Evolutionary conservation across 345 rosid species (phyloP), one percentile per base, ranked within the genome.

Genomic region (Mercurialis annua): DNA sequence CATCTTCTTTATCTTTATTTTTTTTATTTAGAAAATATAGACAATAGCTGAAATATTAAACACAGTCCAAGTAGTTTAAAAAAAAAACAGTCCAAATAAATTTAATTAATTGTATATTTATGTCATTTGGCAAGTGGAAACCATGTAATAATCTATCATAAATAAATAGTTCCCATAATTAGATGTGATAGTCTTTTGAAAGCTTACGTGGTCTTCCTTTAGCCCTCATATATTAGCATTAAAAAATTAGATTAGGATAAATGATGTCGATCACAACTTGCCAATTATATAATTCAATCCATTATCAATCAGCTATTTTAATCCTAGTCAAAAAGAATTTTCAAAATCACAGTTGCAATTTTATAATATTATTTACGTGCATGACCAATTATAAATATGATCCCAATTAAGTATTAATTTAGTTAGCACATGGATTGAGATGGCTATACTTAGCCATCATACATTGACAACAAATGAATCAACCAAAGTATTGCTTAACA

Each of bases 191-290:
- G 60, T 43, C 4, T 20, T 33, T n/a, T 21, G 17, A 24, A 6
- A 34, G 53, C 26, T 67, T 21, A 62, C 67, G 72, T 71, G 76
- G 76, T 67, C 54, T 29, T 59, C 10, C 30, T 30, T n/a, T 51
- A 20, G n/a, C 44, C 20, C 68, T 7, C 16, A 12, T 10, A n/a
- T 14, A 18, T 30, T 43, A 8, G 18, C 10, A 36, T 10, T 52
- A 46, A 64, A 67, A 18, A 10, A 42, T 49, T 9, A 14, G 27
- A 54, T 30, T 36, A 5, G n/a, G 23, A 29, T n/a, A 17, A 26
- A 43, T 16, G n/a, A 18, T 43, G 0, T 2, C 5, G 7, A 18
- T 44, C 34, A 26, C 38, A 26, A 62, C 53, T 43, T 43, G 51
- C 33, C 9, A 2, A 23, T 48, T 48, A n/a, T 12, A 14, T 46